Percentiles rank a stretch among this genome's conserved stretches.
phyloP scores from a whole-genome alignment of 140 eudicot genomes.

The Ambrosia hybrid region DNA sequence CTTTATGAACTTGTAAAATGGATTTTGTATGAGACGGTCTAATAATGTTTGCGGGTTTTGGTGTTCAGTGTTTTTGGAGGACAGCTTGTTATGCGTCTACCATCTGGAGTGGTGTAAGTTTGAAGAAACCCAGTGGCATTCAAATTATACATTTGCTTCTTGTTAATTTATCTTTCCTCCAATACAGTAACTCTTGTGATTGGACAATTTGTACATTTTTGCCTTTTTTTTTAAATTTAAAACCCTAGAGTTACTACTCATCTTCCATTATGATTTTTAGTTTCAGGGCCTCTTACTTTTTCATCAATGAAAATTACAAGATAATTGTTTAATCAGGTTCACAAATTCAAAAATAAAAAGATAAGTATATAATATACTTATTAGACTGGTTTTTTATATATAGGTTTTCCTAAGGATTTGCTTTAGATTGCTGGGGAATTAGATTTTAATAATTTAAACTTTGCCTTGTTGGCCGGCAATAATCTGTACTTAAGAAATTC shows the following conservation, averaged over 20 bases:
- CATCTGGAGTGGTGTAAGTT: conserved; percentile 69
- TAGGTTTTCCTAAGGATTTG: no score
- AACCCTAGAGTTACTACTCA: conserved; percentile 16
- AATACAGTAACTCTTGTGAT: conserved; percentile 17
- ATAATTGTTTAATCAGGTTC: not conserved
- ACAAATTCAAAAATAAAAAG: not conserved
- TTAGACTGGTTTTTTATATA: no score
- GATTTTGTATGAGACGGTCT: not conserved
- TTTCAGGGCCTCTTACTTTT: no score
- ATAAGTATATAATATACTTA: no score
- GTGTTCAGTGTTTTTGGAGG: conserved; percentile 67
- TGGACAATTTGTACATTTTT: conserved; percentile 40
- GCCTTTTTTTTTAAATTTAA: conserved; percentile 17
- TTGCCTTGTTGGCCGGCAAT: no score
- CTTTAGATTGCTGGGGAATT: no score
- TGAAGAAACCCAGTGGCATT: conserved; percentile 16
- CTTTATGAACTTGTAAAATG: no score
- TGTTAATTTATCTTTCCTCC: conserved; percentile 20
- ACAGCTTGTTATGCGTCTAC: conserved; percentile 72
- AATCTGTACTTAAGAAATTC: no score
- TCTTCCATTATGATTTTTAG: conserved; percentile 10
- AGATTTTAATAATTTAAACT: no score
- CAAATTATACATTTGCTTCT: conserved; percentile 21
- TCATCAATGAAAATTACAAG: not conserved
- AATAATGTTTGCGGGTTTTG: not conserved